phyloP scores from a whole-genome alignment of 192 early-diverging fungal genomes.

The Chytriomyces confervae region DNA sequence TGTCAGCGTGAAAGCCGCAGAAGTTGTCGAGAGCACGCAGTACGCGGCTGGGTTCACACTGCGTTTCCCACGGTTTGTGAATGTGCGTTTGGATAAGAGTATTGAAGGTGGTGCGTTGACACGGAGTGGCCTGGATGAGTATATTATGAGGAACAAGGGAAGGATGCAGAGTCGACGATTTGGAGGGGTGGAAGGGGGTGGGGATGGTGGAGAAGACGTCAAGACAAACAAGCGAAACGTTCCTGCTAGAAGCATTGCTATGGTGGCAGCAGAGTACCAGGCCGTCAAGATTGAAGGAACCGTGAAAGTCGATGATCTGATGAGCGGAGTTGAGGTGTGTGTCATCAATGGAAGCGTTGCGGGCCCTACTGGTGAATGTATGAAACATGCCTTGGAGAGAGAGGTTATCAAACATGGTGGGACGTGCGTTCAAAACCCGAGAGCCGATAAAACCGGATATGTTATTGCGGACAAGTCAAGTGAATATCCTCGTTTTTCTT shows the following conservation, averaged over 20 bases:
- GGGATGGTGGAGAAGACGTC: neutral
- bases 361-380: slow-evolving; percentile 44
- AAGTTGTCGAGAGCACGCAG: slow-evolving; percentile 61
- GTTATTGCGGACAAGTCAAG: slow-evolving; percentile 55
- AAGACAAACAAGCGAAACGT: slow-evolving; percentile 6
- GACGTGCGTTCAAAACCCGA: slow-evolving; percentile 63
- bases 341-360: slow-evolving; percentile 57
- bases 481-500: slow-evolving; percentile 15
- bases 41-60: slow-evolving; percentile 71
- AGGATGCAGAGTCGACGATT: slow-evolving; percentile 46
- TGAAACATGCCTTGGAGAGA: slow-evolving; percentile 65
- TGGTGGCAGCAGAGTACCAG: slow-evolving; percentile 43
- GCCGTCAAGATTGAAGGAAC: slow-evolving; percentile 43
- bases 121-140: slow-evolving; percentile 36
- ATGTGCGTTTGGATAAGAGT: slow-evolving; percentile 71
- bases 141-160: slow-evolving; percentile 38
- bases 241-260: slow-evolving; percentile 14
- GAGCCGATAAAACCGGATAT: slow-evolving; percentile 45
- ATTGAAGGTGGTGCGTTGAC: slow-evolving; percentile 38
- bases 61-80: slow-evolving; percentile 78
- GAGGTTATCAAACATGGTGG: slow-evolving; percentile 70
- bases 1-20: slow-evolving; percentile 69
- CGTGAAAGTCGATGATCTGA: slow-evolving; percentile 53
- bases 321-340: slow-evolving; percentile 67
- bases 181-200: neutral